Base-by-base conservation (phyloP, 2,329 filamentous ascomycete species). In the Fusarium sp. region DNA sequence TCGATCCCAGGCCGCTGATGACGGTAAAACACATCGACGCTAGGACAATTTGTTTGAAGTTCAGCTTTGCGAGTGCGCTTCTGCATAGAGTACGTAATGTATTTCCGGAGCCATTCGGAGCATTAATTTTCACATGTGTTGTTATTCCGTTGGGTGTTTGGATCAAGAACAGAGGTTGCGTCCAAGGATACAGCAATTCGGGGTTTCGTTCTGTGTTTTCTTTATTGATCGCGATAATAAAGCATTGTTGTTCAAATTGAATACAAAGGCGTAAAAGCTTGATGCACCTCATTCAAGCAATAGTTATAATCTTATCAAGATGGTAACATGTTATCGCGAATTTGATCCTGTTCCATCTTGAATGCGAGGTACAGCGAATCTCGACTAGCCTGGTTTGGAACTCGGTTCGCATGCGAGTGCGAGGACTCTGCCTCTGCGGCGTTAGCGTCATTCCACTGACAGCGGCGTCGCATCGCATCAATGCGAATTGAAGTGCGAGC, bases 401-500 rank as follows among this genome's bases (percentile, higher is more conserved):
- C n/a, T 4, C 38, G 3, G n/a, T 2, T 63, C 37, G 12, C 6
- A 41, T 41, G 33, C 60, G 60, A 65, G 60, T 65, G 52, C 53
- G 60, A 65, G 50, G 59, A 33, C 24, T 57, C 13, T 23, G 23
- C 11, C 23, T 15, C 20, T 33, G 15, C n/a, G n/a, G 20, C 24
- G 37, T 13, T 60, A 60, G 58, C 42, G 60, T 9, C 28, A 12
- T 18, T 33, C 23, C 6, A 43, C 6, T 8, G 28, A 20, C 18
- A 21, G 11, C 10, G 28, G 29, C 50, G n/a, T 35, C 28, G 15
- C n/a, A n/a, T n/a, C n/a, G 35, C 18, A 37, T 16, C 12, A 21
- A 49, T 48, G 20, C 26, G 37, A 63, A 35, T 39, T 49, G 31
- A 63, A 29, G 39, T 49, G 33, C 33, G 28, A 64, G 21, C 28